These are phyloP conservation scores for Yarrowia deformans DNA, from an alignment of 805 yeast species.

Conservation along the genomic window DNA sequence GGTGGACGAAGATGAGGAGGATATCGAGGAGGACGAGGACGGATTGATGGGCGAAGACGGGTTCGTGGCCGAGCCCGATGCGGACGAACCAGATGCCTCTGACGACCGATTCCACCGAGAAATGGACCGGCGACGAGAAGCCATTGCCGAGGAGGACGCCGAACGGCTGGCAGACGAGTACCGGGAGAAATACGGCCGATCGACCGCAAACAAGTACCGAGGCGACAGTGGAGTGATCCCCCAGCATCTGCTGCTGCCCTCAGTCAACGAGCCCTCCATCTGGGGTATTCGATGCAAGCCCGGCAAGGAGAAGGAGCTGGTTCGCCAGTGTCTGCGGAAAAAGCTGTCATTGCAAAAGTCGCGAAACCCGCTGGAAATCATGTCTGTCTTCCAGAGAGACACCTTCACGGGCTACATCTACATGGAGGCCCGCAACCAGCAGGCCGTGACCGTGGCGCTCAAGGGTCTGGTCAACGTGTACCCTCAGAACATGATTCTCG, in stretches of 20 bases:
- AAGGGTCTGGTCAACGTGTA: slow-evolving; percentile 90
- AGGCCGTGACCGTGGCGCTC: slow-evolving; percentile 88
- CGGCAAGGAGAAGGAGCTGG: slow-evolving; percentile 91
- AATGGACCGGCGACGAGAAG: slow-evolving; percentile 75
- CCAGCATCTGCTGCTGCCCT: slow-evolving; percentile 90
- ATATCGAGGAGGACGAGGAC: slow-evolving; percentile 93
- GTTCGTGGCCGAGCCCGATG: slow-evolving; percentile 59
- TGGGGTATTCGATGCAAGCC: slow-evolving; percentile 95
- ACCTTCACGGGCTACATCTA: slow-evolving; percentile 90
- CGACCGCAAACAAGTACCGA: slow-evolving; percentile 78
- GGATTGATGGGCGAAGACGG: slow-evolving; percentile 79
- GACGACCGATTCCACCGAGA: slow-evolving; percentile 90
- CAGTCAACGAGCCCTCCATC: slow-evolving; percentile 94
- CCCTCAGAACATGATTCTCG: slow-evolving; percentile 74
- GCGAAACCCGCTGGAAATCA: slow-evolving; percentile 79
- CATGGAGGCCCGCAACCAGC: slow-evolving; percentile 91
- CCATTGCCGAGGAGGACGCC: slow-evolving; percentile 91
- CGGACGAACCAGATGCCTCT: slow-evolving; percentile 60
- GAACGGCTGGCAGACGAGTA: slow-evolving; percentile 90
- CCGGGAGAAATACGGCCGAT: slow-evolving; percentile 90
- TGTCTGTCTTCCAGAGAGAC: slow-evolving; percentile 93
- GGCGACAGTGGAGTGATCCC: slow-evolving; percentile 89
- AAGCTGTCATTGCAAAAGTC: slow-evolving; percentile 78
- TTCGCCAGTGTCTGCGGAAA: slow-evolving; percentile 82
- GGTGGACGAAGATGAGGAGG: slow-evolving; percentile 97